A percentile compares a stretch with the other conserved stretches of the same genome.
Conservation (phyloP, 306 rosid genomes). For the Begonia loranthoides region DNA sequence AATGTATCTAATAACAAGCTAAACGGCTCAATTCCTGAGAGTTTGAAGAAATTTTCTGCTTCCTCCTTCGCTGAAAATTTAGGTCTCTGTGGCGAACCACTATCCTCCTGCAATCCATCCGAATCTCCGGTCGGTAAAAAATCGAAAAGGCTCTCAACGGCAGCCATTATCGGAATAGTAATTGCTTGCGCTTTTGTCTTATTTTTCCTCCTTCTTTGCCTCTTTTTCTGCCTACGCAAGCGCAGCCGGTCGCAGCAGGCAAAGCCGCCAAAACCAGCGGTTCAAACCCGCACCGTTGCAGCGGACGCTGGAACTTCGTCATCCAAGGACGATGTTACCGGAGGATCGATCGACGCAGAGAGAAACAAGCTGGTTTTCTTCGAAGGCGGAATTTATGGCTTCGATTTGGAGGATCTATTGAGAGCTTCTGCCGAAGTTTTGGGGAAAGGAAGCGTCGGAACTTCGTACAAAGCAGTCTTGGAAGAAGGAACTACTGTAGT, state of each 20-base stretch:
- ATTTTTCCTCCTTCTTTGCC: constrained; percentile 31
- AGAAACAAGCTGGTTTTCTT: constrained; percentile 87
- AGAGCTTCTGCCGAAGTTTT: constrained; percentile 94
- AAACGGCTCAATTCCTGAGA: constrained; percentile 72
- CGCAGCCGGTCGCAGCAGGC: constrained; percentile 25
- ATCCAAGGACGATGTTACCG: constrained; percentile 86
- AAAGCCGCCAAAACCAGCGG: constrained; percentile 35
- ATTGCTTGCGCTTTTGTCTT: constrained; percentile 22
- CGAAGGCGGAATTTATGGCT: constrained; percentile 67
- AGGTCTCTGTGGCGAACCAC: constrained; percentile 68
- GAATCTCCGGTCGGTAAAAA: constrained; percentile 31
- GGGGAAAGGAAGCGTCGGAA: constrained; percentile 90
- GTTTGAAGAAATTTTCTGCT: constrained; percentile 23
- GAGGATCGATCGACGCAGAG: constrained; percentile 57
- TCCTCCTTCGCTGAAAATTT: constrained; percentile 61
- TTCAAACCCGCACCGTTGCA: constrained; percentile 10
- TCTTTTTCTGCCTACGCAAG: constrained; percentile 33
- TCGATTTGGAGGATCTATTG: constrained; percentile 83
- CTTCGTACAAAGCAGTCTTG: constrained; percentile 90
- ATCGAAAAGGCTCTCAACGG: constrained; percentile 61
- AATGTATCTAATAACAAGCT: constrained; percentile 56
- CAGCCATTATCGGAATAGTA: constrained; percentile 52
- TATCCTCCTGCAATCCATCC: constrained; percentile 39
- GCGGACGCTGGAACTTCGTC: constrained; percentile 87
- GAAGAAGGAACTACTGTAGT: constrained; percentile 96